Conservation (phyloP, 2,329 filamentous ascomycete genomes). For the Ascochyta pisi region DNA sequence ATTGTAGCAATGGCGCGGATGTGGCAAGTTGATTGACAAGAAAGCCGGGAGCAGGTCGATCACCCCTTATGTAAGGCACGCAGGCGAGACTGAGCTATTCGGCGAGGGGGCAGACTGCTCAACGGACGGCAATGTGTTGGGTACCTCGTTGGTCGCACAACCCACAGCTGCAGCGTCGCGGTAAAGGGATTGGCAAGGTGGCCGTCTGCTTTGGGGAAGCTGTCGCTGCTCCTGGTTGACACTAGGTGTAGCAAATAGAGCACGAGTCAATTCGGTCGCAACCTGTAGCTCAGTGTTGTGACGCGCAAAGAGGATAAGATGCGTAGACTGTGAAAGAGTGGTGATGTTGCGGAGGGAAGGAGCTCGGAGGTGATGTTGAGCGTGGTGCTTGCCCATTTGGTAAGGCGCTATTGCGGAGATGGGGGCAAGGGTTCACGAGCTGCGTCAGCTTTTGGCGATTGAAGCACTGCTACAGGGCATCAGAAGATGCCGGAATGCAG, state of each 20-base stretch:
- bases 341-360: slow-evolving; percentile 31
- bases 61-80: slow-evolving; percentile 24
- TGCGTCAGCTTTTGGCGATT: slow-evolving; percentile 13
- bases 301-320: background rate
- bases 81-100: slow-evolving; percentile 6
- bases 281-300: background rate
- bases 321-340: slow-evolving; percentile 15
- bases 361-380: slow-evolving; percentile 32
- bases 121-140: slow-evolving; percentile 14
- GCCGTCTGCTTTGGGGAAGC: slow-evolving; percentile 27
- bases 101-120: slow-evolving; percentile 15
- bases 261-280: slow-evolving; percentile 1
- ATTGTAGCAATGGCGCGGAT: slow-evolving; percentile 1
- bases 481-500: background rate
- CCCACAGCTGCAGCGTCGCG: slow-evolving; percentile 15
- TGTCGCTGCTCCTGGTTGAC: slow-evolving; percentile 6
- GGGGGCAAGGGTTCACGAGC: slow-evolving; percentile 19
- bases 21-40: slow-evolving; percentile 7
- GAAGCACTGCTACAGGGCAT: background rate
- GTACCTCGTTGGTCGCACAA: slow-evolving; percentile 20
- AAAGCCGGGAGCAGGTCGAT: slow-evolving; percentile 15
- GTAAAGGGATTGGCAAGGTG: slow-evolving; percentile 35
- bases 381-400: slow-evolving; percentile 29
- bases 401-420: slow-evolving; percentile 25
- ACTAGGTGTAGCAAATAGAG: background rate